Evolutionary conservation across 805 yeast genomes (phyloP).

Genomic region (Barnettozyma vustinii): DNA sequence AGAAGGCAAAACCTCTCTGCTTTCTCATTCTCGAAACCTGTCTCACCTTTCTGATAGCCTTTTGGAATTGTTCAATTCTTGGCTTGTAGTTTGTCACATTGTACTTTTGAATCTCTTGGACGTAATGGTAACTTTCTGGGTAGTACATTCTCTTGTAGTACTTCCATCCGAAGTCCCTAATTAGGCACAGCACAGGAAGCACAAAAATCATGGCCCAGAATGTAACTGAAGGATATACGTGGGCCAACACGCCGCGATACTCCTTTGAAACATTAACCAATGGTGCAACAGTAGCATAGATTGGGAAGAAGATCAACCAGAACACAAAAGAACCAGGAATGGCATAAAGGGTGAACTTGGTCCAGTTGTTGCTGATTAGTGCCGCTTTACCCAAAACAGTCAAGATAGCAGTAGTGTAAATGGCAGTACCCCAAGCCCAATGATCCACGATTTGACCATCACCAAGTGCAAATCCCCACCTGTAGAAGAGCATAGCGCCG

Average conservation of each 20-base stretch:
- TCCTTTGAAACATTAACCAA: constrained; percentile 74
- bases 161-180: constrained; percentile 92
- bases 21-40: constrained; percentile 98
- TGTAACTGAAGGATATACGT: constrained; percentile 67
- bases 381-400: constrained; percentile 96
- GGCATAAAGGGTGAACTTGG: constrained; percentile 84
- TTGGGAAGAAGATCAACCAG: constrained; percentile 85
- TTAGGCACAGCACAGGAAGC: constrained; percentile 68
- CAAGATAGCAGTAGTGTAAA: constrained; percentile 79
- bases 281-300: constrained; percentile 84
- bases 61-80: constrained; percentile 94
- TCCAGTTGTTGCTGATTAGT: constrained; percentile 87
- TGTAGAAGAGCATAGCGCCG: constrained; percentile 63
- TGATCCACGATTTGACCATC: constrained; percentile 75
- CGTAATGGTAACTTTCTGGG: constrained; percentile 91
- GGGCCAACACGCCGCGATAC: constrained; percentile 71
- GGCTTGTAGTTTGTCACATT: constrained; percentile 92
- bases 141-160: constrained; percentile 86
- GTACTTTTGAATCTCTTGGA: constrained; percentile 94
- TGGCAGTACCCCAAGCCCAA: constrained; percentile 93
- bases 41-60: constrained; percentile 93
- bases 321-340: constrained; percentile 89
- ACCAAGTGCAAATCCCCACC: constrained; percentile 57
- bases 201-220: constrained; percentile 84
- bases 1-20: constrained; percentile 97